phyloP scores from a whole-genome alignment of 306 rosid species.

The Cicer bijugum region DNA sequence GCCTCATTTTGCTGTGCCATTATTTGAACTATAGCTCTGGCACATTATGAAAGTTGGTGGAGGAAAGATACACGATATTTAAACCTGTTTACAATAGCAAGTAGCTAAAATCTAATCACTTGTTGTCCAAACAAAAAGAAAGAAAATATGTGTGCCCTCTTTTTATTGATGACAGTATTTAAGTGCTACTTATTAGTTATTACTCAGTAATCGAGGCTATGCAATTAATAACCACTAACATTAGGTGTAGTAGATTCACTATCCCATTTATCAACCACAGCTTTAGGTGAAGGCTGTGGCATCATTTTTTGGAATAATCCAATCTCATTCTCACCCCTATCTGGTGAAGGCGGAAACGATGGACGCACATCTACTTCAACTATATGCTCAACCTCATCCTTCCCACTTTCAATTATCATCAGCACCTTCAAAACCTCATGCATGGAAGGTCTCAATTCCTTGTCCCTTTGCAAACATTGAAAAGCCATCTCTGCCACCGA shows the following conservation, averaged over 20 bases:
- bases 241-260: constrained; percentile 53
- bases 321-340: constrained; percentile 45
- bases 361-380: constrained; percentile 25
- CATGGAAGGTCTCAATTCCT: constrained; percentile 76
- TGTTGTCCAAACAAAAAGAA: not conserved
- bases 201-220: not conserved
- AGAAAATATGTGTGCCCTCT: not conserved
- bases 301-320: constrained; percentile 39
- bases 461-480: constrained; percentile 73
- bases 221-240: constrained; percentile 41
- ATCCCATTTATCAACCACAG: constrained; percentile 62
- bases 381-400: constrained; percentile 25
- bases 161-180: not conserved
- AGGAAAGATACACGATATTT: not conserved
- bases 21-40: not conserved
- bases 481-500: constrained; percentile 76
- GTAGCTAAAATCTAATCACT: not conserved
- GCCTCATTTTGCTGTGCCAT: not conserved
- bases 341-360: constrained; percentile 50
- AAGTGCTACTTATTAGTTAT: not conserved
- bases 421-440: constrained; percentile 63
- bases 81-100: not conserved
- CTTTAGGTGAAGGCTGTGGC: constrained; percentile 52
- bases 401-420: constrained; percentile 50
- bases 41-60: not conserved